Conservation (phyloP, 306 rosid genomes). For the Pterocarpus macrocarpus region DNA sequence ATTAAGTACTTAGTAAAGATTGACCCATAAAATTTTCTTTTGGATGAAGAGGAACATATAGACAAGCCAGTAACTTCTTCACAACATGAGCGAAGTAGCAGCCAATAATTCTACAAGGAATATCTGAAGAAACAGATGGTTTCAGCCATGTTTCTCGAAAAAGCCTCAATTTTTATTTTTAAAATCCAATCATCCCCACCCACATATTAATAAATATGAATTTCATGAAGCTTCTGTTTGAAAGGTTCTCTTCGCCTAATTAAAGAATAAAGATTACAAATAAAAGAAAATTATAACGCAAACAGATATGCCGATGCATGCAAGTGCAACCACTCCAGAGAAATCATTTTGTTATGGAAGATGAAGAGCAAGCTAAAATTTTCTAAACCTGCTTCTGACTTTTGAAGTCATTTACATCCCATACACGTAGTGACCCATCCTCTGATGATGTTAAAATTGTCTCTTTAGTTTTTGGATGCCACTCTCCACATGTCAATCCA, state of each 20-base stretch:
- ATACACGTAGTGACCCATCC: slow-evolving; percentile 94
- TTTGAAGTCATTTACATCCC: slow-evolving; percentile 97
- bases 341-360: slow-evolving; percentile 8
- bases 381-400: slow-evolving; percentile 85
- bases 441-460: slow-evolving; percentile 92
- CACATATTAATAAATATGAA: background rate
- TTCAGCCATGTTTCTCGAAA: background rate
- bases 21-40: background rate
- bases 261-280: background rate
- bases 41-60: slow-evolving; percentile 3
- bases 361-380: slow-evolving; percentile 9
- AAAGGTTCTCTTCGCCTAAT: slow-evolving; percentile 9
- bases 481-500: slow-evolving; percentile 96
- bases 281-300: background rate
- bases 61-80: slow-evolving; percentile 35
- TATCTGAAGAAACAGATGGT: slow-evolving; percentile 5
- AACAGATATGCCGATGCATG: slow-evolving; percentile 13
- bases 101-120: slow-evolving; percentile 21
- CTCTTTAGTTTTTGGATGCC: slow-evolving; percentile 91
- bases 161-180: background rate
- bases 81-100: background rate
- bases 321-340: background rate
- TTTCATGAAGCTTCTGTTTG: slow-evolving; percentile 5
- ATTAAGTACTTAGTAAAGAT: background rate
- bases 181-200: background rate